Evolutionary conservation across 371 early-diverging fungal genomes (phyloP).

Genomic region (Mortierella sp.): DNA sequence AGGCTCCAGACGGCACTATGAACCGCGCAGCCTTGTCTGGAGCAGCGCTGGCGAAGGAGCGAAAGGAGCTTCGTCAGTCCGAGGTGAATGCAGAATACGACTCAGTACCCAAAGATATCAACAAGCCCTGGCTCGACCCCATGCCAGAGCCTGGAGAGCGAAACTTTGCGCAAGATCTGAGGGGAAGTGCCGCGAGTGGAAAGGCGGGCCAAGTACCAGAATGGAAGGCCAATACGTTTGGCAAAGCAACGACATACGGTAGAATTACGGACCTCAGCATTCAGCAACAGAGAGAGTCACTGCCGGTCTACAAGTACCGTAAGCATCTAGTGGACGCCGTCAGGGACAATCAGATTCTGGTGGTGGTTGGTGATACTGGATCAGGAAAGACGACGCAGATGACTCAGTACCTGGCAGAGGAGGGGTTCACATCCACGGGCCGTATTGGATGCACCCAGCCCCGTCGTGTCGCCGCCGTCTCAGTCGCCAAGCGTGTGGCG

Average conservation of each 20-base stretch:
- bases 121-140: constrained; percentile 95
- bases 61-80: constrained; percentile 89
- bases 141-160: constrained; percentile 89
- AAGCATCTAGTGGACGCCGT: constrained; percentile 85
- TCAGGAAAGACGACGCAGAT: constrained; percentile 99
- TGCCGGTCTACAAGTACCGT: constrained; percentile 92
- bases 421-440: constrained; percentile 85
- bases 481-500: constrained; percentile 98
- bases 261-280: constrained; percentile 89
- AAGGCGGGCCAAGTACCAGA: constrained; percentile 85
- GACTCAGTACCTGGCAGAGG: constrained; percentile 98
- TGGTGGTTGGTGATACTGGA: constrained; percentile 98
- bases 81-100: constrained; percentile 91
- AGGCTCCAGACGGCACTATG: constrained; percentile 96
- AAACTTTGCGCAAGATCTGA: constrained; percentile 90
- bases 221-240: constrained; percentile 92
- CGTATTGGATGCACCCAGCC: constrained; percentile 99
- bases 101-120: constrained; percentile 90
- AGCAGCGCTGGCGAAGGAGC: constrained; percentile 93
- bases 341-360: constrained; percentile 88
- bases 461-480: constrained; percentile 99
- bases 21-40: constrained; percentile 96
- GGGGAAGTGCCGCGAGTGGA: constrained; percentile 67
- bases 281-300: constrained; percentile 90
- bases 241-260: constrained; percentile 92